Evolutionary conservation across 2,329 filamentous ascomycete species (phyloP).

Genomic region (Fusarium torulosum): DNA sequence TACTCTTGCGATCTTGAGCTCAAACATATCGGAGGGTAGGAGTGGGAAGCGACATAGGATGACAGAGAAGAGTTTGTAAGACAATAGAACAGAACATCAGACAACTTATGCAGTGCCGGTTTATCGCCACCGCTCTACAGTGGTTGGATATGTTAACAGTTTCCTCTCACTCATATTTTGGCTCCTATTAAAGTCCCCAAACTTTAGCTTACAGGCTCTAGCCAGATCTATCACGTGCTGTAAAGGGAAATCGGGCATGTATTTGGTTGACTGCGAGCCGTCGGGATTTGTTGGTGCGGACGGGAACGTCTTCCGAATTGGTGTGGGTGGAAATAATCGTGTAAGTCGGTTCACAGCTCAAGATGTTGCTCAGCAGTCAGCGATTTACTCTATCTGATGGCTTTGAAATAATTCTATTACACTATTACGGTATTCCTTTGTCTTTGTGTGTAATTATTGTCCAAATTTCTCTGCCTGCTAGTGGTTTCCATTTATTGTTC

Average conservation of each 20-base stretch:
- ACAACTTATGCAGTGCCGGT: not conserved
- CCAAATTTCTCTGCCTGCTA: no score
- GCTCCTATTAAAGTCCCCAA: not conserved
- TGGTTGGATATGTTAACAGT: not conserved
- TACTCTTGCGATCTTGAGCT: no score
- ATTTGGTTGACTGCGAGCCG: not conserved
- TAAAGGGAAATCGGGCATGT: not conserved
- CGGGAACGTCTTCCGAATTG: conserved; percentile 23
- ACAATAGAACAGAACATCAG: conserved; percentile 9
- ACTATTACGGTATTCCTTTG: no score
- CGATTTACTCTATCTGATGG: no score
- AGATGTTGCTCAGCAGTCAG: not conserved
- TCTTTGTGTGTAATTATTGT: no score
- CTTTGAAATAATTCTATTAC: no score
- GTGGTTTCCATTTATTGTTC: not conserved
- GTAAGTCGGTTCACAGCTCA: conserved; percentile 5
- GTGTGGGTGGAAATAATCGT: not conserved
- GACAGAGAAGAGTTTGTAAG: not conserved
- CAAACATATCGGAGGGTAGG: not conserved
- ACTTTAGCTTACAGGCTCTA: not conserved
- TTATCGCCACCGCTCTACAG: conserved; percentile 6
- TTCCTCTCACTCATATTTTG: conserved; percentile 4
- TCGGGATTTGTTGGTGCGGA: not conserved
- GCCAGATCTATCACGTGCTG: not conserved
- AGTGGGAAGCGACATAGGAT: not conserved